phyloP scores from a whole-genome alignment of 345 rosid species.

The Eucalyptus fibrosa region DNA sequence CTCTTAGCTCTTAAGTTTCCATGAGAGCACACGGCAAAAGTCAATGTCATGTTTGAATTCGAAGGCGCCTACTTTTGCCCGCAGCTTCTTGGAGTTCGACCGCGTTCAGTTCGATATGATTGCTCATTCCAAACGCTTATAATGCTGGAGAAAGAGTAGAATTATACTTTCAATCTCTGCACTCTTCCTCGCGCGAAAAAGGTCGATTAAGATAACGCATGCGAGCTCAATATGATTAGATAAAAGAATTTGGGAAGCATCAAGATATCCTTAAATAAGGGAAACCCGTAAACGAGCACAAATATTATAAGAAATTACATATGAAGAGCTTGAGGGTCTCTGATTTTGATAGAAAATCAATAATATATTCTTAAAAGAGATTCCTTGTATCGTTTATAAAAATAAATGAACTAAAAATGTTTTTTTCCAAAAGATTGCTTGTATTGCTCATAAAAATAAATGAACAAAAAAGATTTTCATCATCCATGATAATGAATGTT shows the following conservation, averaged over 20 bases:
- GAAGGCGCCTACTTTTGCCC: not conserved
- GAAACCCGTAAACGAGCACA: not conserved
- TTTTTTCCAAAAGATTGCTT: no score
- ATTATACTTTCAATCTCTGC: not conserved
- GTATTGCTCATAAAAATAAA: rapidly evolving
- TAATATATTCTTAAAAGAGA: no score
- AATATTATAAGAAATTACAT: not conserved
- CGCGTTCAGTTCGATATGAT: no score
- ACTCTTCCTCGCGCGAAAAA: not conserved
- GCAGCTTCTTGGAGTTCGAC: not conserved
- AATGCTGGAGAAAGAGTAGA: not conserved
- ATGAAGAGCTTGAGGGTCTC: not conserved
- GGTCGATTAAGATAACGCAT: not conserved
- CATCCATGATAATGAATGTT: rapidly evolving
- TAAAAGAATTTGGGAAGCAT: not conserved
- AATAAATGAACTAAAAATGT: no score
- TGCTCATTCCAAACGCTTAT: not conserved
- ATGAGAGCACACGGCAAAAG: not conserved
- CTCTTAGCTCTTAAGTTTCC: not conserved
- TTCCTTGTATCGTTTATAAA: rapidly evolving
- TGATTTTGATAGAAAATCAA: no score
- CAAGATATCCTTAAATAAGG: not conserved
- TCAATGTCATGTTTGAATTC: not conserved
- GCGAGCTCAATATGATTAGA: not conserved
- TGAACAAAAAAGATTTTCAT: no score